These are phyloP conservation scores for Penicillium atrosanguineum DNA, from an alignment of 495 filamentous ascomycete genomes.

Conservation along the genomic window DNA sequence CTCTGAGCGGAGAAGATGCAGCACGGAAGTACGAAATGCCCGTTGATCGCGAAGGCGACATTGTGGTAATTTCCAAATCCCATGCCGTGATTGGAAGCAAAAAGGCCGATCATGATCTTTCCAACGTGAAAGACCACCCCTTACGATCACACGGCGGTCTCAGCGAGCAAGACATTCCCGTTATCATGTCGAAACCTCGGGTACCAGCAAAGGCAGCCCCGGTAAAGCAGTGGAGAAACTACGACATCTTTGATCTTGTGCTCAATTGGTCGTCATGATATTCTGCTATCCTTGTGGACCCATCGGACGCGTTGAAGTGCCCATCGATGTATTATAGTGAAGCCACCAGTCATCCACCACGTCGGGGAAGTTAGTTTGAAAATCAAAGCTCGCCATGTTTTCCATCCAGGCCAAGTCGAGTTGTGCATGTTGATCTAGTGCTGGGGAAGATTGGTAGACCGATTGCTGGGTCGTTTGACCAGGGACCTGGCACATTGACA, in stretches of 20 bases:
- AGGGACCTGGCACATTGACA: conserved; percentile 19
- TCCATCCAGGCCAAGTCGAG: conserved; percentile 31
- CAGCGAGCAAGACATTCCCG: conserved; percentile 30
- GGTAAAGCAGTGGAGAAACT: conserved; percentile 28
- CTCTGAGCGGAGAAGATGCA: conserved; percentile 24
- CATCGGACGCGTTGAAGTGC: not conserved
- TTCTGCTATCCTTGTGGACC: not conserved
- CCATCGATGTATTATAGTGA: conserved; percentile 21
- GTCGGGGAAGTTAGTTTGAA: conserved; percentile 26
- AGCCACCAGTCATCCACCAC: conserved; percentile 28
- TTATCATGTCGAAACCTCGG: conserved; percentile 26
- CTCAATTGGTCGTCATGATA: conserved; percentile 22
- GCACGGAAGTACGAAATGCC: conserved; percentile 31
- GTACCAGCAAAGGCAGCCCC: not conserved
- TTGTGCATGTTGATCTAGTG: conserved; percentile 8
- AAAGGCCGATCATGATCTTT: conserved; percentile 30
- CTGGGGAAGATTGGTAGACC: conserved; percentile 10
- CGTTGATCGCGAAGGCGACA: conserved; percentile 32
- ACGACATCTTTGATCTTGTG: conserved; percentile 34
- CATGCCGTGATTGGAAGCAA: conserved; percentile 31
- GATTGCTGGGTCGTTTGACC: conserved; percentile 2
- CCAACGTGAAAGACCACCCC: conserved; percentile 23
- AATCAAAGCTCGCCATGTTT: conserved; percentile 32
- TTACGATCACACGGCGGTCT: conserved; percentile 36
- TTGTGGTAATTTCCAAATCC: conserved; percentile 29